Percentiles rank a stretch among this genome's conserved stretches.
These are phyloP conservation scores for Penicillium sp. DNA, from an alignment of 2,329 filamentous ascomycete genomes.

Conservation along the genomic window DNA sequence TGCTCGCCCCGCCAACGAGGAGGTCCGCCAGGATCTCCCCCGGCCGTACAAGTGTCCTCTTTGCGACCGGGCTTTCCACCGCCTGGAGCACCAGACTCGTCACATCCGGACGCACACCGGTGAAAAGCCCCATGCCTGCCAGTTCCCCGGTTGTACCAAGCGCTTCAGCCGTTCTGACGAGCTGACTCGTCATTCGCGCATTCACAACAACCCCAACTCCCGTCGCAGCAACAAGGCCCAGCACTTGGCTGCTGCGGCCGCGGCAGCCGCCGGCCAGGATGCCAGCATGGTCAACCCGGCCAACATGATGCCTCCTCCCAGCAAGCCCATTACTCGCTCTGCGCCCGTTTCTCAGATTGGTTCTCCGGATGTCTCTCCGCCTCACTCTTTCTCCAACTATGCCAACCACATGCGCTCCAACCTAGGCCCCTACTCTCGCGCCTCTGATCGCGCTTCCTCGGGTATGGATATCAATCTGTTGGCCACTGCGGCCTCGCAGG, in stretches of 20 bases:
- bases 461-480: slow-evolving; percentile 66
- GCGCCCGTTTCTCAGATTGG: slow-evolving; percentile 82
- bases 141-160: slow-evolving; percentile 94
- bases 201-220: slow-evolving; percentile 99
- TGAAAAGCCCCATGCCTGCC: slow-evolving; percentile 96
- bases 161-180: slow-evolving; percentile 96
- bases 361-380: slow-evolving; percentile 95
- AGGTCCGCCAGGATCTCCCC: slow-evolving; percentile 73
- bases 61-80: slow-evolving; percentile 98
- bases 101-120: slow-evolving; percentile 98
- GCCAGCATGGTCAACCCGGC: slow-evolving; percentile 45
- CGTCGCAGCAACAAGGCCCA: slow-evolving; percentile 85
- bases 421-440: slow-evolving; percentile 56
- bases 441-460: slow-evolving; percentile 51
- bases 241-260: slow-evolving; percentile 60
- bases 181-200: slow-evolving; percentile 92
- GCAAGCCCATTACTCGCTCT: slow-evolving; percentile 80
- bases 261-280: slow-evolving; percentile 57
- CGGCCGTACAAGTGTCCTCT: slow-evolving; percentile 98
- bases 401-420: slow-evolving; percentile 60
- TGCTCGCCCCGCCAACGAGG: slow-evolving; percentile 60
- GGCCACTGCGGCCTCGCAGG: slow-evolving; percentile 67
- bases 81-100: slow-evolving; percentile 86
- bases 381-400: slow-evolving; percentile 75
- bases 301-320: slow-evolving; percentile 78